A percentile compares a stretch with the other conserved stretches of the same genome.
Evolutionary conservation across 306 rosid species (phyloP).

Genomic region (Erythrophleum fordii): DNA sequence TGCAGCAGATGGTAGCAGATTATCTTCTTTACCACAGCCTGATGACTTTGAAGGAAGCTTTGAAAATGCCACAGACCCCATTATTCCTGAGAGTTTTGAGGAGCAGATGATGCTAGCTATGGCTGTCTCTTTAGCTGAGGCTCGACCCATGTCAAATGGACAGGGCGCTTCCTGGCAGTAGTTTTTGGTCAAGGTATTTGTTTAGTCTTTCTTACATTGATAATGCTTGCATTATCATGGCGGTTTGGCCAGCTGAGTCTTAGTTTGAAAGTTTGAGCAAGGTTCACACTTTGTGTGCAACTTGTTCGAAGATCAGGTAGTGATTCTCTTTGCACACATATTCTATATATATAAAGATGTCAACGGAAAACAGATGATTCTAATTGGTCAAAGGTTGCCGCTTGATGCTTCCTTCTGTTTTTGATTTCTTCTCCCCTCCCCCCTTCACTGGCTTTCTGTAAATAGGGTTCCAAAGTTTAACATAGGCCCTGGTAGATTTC

Average conservation of each 20-base stretch:
- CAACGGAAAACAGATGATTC: constrained; percentile 61
- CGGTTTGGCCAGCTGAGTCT: constrained; percentile 46
- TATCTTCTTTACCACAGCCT: constrained; percentile 46
- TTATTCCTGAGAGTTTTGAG: constrained; percentile 90
- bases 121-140: constrained; percentile 96
- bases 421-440: constrained; percentile 24
- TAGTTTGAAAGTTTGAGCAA: constrained; percentile 43
- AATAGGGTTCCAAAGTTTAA: constrained; percentile 35
- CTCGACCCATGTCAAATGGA: constrained; percentile 66
- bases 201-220: constrained; percentile 42
- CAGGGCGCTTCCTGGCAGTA: constrained; percentile 81
- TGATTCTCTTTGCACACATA: constrained; percentile 43
- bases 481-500: constrained; percentile 30
- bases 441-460: constrained; percentile 48
- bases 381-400: constrained; percentile 62
- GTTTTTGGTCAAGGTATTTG: constrained; percentile 38
- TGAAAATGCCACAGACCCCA: constrained; percentile 54
- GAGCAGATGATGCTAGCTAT: constrained; percentile 99
- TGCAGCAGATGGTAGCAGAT: constrained; percentile 49
- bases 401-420: constrained; percentile 40
- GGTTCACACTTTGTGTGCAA: constrained; percentile 41
- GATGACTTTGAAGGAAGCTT: constrained; percentile 62
- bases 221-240: constrained; percentile 39
- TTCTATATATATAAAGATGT: constrained; percentile 52
- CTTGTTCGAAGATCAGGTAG: constrained; percentile 57